A percentile compares a stretch with the other conserved stretches of the same genome.
These are phyloP conservation scores for Perkinsela sp. DNA, from an alignment of 208 protist genomes.

Conservation along the genomic window DNA sequence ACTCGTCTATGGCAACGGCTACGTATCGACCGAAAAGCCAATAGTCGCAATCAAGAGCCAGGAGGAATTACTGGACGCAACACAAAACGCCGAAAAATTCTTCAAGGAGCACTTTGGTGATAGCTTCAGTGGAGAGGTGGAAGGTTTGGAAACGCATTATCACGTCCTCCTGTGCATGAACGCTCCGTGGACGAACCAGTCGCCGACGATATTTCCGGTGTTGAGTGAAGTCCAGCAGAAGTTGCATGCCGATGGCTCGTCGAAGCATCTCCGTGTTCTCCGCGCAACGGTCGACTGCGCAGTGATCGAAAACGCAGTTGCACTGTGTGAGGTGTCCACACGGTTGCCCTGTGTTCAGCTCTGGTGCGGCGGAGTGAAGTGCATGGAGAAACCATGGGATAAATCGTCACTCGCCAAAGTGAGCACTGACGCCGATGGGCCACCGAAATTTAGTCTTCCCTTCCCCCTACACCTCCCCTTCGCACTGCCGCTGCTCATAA, in stretches of 20 bases:
- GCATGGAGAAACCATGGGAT: background rate
- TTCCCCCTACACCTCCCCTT: background rate
- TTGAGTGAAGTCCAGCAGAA: background rate
- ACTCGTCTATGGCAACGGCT: too few relatives aligned
- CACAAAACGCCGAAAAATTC: too few relatives aligned
- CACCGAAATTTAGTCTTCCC: background rate
- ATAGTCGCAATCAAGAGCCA: too few relatives aligned
- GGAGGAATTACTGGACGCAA: too few relatives aligned
- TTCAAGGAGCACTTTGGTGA: too few relatives aligned
- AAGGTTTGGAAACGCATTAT: too few relatives aligned
- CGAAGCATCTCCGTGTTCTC: background rate
- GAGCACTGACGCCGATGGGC: background rate
- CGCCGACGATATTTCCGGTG: background rate
- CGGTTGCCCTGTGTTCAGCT: background rate
- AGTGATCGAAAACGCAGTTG: background rate
- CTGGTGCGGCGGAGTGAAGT: background rate
- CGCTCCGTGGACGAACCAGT: background rate
- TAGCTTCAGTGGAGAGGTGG: too few relatives aligned
- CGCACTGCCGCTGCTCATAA: background rate
- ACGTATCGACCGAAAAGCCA: too few relatives aligned
- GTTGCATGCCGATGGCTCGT: background rate
- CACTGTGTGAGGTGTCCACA: background rate
- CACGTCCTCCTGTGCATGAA: background rate
- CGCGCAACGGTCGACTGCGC: background rate
- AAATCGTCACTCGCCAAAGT: background rate